Conservation (phyloP, 805 yeast species). For the Starmerella vitae region DNA sequence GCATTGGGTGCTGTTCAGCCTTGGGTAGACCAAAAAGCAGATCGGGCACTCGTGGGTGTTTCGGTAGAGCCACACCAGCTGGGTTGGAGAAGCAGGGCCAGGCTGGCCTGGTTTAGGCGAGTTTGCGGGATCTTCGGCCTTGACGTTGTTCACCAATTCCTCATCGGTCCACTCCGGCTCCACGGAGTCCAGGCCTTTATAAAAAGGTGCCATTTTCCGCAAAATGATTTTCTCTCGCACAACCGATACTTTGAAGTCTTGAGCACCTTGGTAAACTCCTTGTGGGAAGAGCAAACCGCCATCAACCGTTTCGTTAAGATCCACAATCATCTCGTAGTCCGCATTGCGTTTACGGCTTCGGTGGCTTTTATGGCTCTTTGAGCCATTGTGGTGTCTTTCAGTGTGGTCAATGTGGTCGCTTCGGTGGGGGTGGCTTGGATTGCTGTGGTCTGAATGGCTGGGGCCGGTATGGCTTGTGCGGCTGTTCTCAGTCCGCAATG, state of each 20-base stretch:
- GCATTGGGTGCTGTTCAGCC: constrained; percentile 67
- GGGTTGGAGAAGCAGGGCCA: constrained; percentile 14
- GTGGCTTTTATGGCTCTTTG: too few species aligned
- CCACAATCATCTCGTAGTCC: constrained; percentile 21
- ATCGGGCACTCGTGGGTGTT: constrained; percentile 80
- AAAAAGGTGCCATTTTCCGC: constrained; percentile 77
- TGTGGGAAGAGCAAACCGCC: constrained; percentile 90
- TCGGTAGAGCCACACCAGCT: constrained; percentile 46
- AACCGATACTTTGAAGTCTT: constrained; percentile 57
- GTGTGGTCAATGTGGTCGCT: not conserved
- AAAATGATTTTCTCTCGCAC: constrained; percentile 60
- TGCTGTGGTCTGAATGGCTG: not conserved
- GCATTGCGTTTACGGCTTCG: constrained; percentile 7
- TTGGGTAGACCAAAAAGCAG: constrained; percentile 78
- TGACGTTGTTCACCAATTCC: constrained; percentile 35
- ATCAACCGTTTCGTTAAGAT: constrained; percentile 55
- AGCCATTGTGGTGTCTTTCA: not conserved
- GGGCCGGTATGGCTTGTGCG: not conserved
- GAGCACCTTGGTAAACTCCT: constrained; percentile 67
- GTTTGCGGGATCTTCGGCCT: not conserved
- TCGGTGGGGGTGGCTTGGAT: not conserved
- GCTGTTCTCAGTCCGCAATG: too few species aligned
- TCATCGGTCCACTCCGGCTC: constrained; percentile 58
- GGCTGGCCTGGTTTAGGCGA: constrained; percentile 11
- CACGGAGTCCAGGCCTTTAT: constrained; percentile 73